Evolutionary conservation across 805 yeast genomes (phyloP), one percentile per base, ranked within the genome.

Genomic region (Myxozyma nipponensis): DNA sequence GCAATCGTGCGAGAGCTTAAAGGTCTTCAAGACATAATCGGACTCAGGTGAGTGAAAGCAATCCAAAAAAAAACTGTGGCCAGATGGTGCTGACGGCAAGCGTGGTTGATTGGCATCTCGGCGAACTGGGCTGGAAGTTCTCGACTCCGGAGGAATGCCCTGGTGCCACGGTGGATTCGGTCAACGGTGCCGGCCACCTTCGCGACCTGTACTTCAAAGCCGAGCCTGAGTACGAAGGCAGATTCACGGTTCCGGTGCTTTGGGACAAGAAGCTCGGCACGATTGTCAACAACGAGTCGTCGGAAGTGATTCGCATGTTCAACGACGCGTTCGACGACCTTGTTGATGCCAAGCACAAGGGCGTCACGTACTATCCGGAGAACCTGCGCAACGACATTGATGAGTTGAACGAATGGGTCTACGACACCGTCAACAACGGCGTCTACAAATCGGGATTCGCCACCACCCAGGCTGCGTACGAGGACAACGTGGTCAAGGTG

Each of bases 401-500:
- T 63, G 87, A 78, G 48, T 63, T 88, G 58, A 89, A 93, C 63
- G 76, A 72, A 17, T 84, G 95, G 90, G 78, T 86, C 36, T 90
- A 90, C 67, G 86, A 84, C 63, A 78, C 77, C 62, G 84, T 91
- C 67, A 89, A 90, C 75, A 87, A 86, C 64, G 97, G 96, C 36
- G 97, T 90, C 37, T 91, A 91, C 75, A 91, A 88, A 70, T 59
- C 93, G 2, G 98, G 98, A 0, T 91, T 90, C 68, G 87, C 96
- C 3, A 81, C 88, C 9, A 76, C 76, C 49, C 95, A 87, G 68
- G 88, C 84, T 56, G 86, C 83, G 10, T 90, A 90, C 64, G 91
- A 86, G 57, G 71, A 71, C 46, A 83, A 83, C 60, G 86, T 84
- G 2, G 66, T 61, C 30, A 77, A 75, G 39, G 69, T 90, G 32